Evolutionary conservation across 768 basidiomycete species (phyloP), one percentile per base, ranked within the genome.

Genomic region (Leccinum subgranulosum): DNA sequence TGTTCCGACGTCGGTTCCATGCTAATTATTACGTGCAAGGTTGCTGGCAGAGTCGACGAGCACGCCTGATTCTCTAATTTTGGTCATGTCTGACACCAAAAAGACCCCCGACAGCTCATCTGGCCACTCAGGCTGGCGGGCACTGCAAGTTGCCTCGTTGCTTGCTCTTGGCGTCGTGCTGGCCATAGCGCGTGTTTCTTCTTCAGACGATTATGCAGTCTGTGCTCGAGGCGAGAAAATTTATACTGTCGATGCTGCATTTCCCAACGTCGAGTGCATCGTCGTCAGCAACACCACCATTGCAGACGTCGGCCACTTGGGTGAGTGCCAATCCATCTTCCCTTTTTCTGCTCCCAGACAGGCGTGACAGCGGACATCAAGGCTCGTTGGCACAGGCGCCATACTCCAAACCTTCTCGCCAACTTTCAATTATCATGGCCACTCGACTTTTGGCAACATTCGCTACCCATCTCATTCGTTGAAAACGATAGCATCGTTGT

Each of bases 241-340:
- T 39, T 91, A 91, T 67, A 92, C 90, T 1, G 89, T 92, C 0
- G 83, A 90, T 61, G 66, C 77, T 9, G 51, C 62, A 2, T 66
- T 68, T 9, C 83, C 85, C 8, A 75, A 68, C 33, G 86, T 82
- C 3, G 78, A 87, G 62, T 90, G 88, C 60, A 74, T 90, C n/a
- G 72, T 81, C 34, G 76, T 90, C 11, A 74, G 71, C 56, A 76
- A 77, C 15, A 72, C 77, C 31, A 72, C 64, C 28, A 81, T 92
- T 31, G 51, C 71, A 19, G 79, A 76, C 15, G 70, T 77, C 12
- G 87, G 86, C 9, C 66, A 73, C 47, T 72, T 79, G 53, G 76
- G 85, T 86, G 64, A 5, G 76, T 68, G 29, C 34, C 33, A 27
- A 28, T n/a, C 14, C 21, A 21, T 27, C 25, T 14, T 8, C 21